Conservation (phyloP, 805 yeast species). For the Peterozyma xylosa region DNA sequence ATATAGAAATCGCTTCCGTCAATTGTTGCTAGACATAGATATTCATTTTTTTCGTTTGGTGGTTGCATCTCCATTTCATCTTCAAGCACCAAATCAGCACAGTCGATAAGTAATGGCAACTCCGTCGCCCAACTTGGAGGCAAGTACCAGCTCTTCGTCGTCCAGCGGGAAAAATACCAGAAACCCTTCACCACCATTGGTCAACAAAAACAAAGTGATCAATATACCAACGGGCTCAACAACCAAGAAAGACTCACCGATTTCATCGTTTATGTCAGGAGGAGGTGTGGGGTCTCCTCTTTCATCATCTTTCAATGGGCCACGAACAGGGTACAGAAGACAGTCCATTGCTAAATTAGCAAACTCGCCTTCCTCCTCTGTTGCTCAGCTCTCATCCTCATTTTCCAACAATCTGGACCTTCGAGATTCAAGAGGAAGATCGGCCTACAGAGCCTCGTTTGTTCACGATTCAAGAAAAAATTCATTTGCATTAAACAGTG, state of each 20-base stretch:
- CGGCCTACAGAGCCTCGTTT: constrained; percentile 5
- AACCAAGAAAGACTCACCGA: constrained; percentile 5
- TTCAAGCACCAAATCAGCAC: too few species aligned
- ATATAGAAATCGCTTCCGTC: too few species aligned
- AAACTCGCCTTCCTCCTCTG: constrained; percentile 17
- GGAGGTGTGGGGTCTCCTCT: constrained; percentile 1
- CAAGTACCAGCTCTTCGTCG: background rate
- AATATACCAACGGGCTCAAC: constrained; percentile 1
- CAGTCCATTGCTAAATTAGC: constrained; percentile 26
- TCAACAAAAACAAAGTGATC: background rate
- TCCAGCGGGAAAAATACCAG: background rate
- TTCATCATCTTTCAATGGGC: constrained; percentile 1
- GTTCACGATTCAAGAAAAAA: constrained; percentile 3
- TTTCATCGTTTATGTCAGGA: constrained; percentile 6
- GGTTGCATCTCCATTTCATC: background rate
- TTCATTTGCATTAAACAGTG: constrained; percentile 6
- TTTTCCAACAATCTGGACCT: constrained; percentile 3
- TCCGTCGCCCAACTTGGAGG: background rate
- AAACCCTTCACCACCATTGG: background rate
- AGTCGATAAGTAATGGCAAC: too few species aligned
- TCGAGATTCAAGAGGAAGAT: constrained; percentile 3
- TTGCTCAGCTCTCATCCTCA: constrained; percentile 9
- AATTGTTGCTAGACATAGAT: too few species aligned
- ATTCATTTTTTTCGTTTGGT: background rate
- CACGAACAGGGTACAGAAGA: constrained; percentile 13